Evolutionary conservation across 495 filamentous ascomycete genomes (phyloP).

Genomic region (Neurospora sp.): DNA sequence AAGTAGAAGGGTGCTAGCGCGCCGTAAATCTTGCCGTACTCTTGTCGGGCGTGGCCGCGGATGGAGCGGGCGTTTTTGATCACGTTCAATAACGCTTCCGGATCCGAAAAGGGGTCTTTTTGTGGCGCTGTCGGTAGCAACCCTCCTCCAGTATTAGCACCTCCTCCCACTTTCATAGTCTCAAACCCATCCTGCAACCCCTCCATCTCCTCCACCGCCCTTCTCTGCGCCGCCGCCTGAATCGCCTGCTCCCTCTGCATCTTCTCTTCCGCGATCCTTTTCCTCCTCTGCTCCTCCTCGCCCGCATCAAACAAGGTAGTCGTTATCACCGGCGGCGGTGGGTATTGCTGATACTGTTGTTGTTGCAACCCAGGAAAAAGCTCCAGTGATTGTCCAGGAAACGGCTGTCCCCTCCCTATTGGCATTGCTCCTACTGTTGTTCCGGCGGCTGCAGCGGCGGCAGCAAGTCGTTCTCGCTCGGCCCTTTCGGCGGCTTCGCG

Average conservation of each 20-base stretch:
- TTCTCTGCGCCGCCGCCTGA: conserved; percentile 18
- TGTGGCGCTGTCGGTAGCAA: background rate
- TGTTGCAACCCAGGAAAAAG: background rate
- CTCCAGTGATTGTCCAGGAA: background rate
- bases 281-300: conserved; percentile 44
- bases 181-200: conserved; percentile 57
- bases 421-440: background rate
- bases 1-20: conserved; percentile 82
- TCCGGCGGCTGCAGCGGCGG: background rate
- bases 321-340: conserved; percentile 13
- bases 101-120: conserved; percentile 34
- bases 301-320: conserved; percentile 63
- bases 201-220: conserved; percentile 4
- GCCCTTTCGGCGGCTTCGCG: conserved; percentile 39
- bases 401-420: background rate
- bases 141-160: background rate
- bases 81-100: conserved; percentile 50
- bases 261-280: conserved; percentile 6
- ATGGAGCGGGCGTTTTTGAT: conserved; percentile 65
- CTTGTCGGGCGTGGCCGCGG: conserved; percentile 74
- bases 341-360: background rate
- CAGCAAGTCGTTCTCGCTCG: conserved; percentile 12
- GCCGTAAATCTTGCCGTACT: conserved; percentile 85
- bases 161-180: conserved; percentile 40
- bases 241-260: conserved; percentile 6